phyloP scores from a whole-genome alignment of 176 grass and related monocot species.

The Oryza coarctata region DNA sequence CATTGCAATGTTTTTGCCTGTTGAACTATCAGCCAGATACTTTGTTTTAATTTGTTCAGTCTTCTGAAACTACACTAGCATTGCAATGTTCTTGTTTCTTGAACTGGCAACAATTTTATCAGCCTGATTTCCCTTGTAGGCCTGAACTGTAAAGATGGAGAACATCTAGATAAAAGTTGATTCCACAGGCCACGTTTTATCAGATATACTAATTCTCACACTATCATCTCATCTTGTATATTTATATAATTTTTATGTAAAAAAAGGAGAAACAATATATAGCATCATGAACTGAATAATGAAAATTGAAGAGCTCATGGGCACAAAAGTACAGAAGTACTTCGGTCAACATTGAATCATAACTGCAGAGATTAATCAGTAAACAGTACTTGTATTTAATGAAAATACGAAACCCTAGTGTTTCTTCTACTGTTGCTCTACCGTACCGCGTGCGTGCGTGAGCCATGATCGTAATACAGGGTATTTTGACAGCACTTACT shows the following conservation, averaged over 20 bases:
- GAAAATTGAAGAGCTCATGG: no score
- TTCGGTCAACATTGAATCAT: neutral
- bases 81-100: neutral
- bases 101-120: neutral
- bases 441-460: neutral
- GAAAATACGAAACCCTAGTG: neutral
- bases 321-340: neutral
- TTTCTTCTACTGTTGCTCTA: neutral
- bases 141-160: constrained; percentile 23
- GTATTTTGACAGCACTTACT: neutral
- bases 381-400: neutral
- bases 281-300: neutral
- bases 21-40: neutral
- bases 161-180: neutral
- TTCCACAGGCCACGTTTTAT: constrained; percentile 4
- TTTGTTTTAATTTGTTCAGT: neutral
- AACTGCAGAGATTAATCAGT: neutral
- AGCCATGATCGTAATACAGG: neutral
- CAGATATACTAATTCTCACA: neutral
- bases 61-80: neutral
- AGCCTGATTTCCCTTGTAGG: neutral
- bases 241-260: neutral
- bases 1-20: no score
- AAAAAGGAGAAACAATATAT: neutral
- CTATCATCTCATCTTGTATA: neutral